These are phyloP conservation scores for Calonectria henricotiae DNA, from an alignment of 2,329 filamentous ascomycete genomes.

Conservation along the genomic window DNA sequence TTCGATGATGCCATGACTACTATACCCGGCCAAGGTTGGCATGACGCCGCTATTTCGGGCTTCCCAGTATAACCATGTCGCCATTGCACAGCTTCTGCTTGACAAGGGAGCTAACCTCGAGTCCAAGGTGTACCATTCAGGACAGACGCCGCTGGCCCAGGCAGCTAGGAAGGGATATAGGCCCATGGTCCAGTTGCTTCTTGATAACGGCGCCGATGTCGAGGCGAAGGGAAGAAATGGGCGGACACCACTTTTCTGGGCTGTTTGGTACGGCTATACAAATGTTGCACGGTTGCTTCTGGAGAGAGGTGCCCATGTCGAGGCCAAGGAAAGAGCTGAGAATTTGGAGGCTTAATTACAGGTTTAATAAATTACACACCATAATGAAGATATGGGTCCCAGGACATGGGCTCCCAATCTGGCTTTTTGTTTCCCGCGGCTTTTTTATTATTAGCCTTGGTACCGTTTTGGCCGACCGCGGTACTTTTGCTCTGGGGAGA, in stretches of 20 bases:
- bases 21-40: background rate
- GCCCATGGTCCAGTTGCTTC: background rate
- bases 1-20: background rate
- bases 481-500: no score
- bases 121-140: slow-evolving; percentile 8
- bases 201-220: background rate
- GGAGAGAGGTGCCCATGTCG: background rate
- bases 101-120: slow-evolving; percentile 1
- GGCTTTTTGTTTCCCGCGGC: no score
- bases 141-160: slow-evolving; percentile 1
- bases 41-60: slow-evolving; percentile 11
- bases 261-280: slow-evolving; percentile 1
- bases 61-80: background rate
- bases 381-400: no score
- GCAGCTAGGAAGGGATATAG: background rate
- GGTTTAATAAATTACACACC: no score
- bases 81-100: background rate
- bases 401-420: no score
- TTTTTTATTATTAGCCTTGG: no score
- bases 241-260: background rate
- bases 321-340: background rate
- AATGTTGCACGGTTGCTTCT: background rate
- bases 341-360: background rate
- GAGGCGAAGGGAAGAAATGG: slow-evolving; percentile 3
- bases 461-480: no score